These are phyloP conservation scores for Penicillium antarcticum DNA, from an alignment of 495 filamentous ascomycete species.

Conservation along the genomic window DNA sequence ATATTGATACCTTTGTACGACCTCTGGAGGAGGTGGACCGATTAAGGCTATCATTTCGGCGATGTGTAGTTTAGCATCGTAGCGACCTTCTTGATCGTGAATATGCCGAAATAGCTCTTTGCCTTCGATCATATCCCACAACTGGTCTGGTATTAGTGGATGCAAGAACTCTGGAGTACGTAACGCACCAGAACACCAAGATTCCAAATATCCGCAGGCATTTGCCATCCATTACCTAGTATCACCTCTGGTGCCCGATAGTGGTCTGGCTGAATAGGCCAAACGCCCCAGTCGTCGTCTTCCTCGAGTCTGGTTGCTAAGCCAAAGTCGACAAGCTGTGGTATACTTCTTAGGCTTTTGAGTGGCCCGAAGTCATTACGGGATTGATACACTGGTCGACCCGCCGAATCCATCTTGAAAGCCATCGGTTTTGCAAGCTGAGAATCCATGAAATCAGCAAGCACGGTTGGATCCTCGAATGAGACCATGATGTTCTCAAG, in stretches of 20 bases:
- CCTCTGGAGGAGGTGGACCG: slow-evolving; percentile 39
- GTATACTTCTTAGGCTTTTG: slow-evolving; percentile 30
- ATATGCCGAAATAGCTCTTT: slow-evolving; percentile 41
- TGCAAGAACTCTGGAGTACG: slow-evolving; percentile 16
- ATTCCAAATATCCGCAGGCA: slow-evolving; percentile 41
- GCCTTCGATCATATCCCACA: slow-evolving; percentile 49
- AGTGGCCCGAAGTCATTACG: slow-evolving; percentile 41
- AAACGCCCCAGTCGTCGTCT: slow-evolving; percentile 33
- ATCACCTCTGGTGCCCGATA: slow-evolving; percentile 47
- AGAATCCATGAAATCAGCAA: slow-evolving; percentile 37
- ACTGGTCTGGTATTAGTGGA: slow-evolving; percentile 29
- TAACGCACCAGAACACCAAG: slow-evolving; percentile 43
- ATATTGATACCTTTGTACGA: slow-evolving; percentile 41
- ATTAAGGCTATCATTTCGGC: slow-evolving; percentile 44
- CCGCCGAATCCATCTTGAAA: slow-evolving; percentile 34
- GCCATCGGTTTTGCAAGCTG: slow-evolving; percentile 36
- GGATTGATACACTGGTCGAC: slow-evolving; percentile 35
- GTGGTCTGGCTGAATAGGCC: slow-evolving; percentile 42
- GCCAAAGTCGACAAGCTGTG: slow-evolving; percentile 86
- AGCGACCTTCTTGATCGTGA: slow-evolving; percentile 24
- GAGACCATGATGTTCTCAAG: slow-evolving; percentile 45
- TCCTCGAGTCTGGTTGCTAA: slow-evolving; percentile 63
- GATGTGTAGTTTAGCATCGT: slow-evolving; percentile 36
- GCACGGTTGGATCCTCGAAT: slow-evolving; percentile 41
- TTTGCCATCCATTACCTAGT: slow-evolving; percentile 39